Evolutionary conservation across 2,329 filamentous ascomycete species (phyloP).

Genomic region (Shiraia bambusicola): DNA sequence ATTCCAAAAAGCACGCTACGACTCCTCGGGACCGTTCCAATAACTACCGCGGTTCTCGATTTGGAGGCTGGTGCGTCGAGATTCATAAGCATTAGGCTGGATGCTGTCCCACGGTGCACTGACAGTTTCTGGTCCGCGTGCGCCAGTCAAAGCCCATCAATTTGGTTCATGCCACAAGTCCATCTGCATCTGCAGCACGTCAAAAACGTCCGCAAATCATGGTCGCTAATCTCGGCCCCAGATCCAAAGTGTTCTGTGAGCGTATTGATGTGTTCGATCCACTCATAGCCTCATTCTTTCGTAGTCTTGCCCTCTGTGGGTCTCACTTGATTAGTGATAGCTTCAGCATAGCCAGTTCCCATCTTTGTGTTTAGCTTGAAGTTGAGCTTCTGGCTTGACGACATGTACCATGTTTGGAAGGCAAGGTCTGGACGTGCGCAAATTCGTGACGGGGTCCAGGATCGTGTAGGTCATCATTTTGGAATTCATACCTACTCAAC

Average conservation of each 20-base stretch:
- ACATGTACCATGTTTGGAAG: too few relatives aligned
- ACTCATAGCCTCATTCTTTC: too few relatives aligned
- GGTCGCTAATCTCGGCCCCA: neutral
- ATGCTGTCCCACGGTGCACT: constrained; percentile 6
- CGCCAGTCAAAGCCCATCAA: neutral
- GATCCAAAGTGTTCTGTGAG: neutral
- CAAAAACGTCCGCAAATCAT: neutral
- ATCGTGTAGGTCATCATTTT: too few relatives aligned
- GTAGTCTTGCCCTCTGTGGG: too few relatives aligned
- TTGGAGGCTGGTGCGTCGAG: neutral
- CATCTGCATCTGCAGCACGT: neutral
- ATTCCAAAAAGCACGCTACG: constrained; percentile 14
- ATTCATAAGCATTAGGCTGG: neutral
- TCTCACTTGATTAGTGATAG: too few relatives aligned
- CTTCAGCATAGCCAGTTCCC: too few relatives aligned
- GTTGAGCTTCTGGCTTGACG: too few relatives aligned
- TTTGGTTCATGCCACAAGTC: neutral
- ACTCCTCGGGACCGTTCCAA: constrained; percentile 3
- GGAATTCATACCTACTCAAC: too few relatives aligned
- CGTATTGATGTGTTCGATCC: neutral
- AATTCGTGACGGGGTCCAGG: too few relatives aligned
- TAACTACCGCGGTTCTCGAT: neutral
- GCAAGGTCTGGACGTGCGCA: too few relatives aligned
- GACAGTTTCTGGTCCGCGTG: neutral
- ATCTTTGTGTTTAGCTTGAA: too few relatives aligned